Base-by-base conservation (phyloP, 1,284 basidiomycete species). In the Inonotus obliquus region DNA sequence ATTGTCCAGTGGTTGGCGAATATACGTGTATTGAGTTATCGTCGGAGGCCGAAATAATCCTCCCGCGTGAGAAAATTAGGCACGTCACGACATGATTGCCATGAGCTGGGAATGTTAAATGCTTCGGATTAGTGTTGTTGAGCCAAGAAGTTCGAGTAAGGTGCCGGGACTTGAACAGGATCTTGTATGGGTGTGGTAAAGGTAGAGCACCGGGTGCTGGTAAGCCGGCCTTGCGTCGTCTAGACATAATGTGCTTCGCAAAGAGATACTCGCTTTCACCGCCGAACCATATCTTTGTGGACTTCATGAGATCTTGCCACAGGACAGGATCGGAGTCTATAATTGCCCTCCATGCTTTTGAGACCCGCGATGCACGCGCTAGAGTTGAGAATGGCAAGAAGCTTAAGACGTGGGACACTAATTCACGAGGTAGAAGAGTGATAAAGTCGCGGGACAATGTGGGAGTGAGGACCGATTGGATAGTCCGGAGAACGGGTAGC, bases 1-100 rank as follows among this genome's bases (percentile, higher is more conserved):
- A 80, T 53, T 85, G 80, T 5, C 95, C 95, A 0, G 89, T 92
- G 25, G 80, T 73, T 17, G 93, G 93, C 27, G 87, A 89, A 73
- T 96, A 96, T 52, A 97, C 86, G 71, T 95, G 91, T 69, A 98
- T 96, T 3, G 92, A 92, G 70, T 96, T 92, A 73, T 94, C 92
- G 71, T 95, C 93, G 1, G 94, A 96, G 9, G 95, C 95, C 4
- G 92, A 94, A 68, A 98, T 94, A 74, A 98, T 93, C 68, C 95
- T 92, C 51, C 91, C 91, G 67, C 87, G 86, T 56, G 95, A 96
- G 77, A 98, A 94, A 69, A 97, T 85, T 54, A 97, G 82, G 74
- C 94, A 96, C 35, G 95, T 98, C 66, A 98, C 93, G 61, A 97
- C 95, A 47, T 89, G 89, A 48, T 86, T 86, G 1, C 93, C 93